Conservation (phyloP, 1,284 basidiomycete genomes). For the Fomitopsis schrenkii region DNA sequence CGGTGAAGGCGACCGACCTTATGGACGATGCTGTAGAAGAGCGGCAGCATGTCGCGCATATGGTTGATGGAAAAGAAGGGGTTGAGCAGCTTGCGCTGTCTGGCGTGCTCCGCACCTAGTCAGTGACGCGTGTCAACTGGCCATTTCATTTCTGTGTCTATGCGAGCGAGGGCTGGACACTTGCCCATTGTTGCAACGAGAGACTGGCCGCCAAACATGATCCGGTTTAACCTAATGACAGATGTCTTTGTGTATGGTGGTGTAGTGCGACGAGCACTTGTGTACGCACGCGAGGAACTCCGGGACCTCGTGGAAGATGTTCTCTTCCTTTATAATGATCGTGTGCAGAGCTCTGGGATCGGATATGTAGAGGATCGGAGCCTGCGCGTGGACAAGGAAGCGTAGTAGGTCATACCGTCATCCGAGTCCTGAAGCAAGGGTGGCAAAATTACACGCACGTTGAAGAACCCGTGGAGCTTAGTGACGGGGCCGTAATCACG, state of each 20-base stretch:
- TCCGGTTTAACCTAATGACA: background rate
- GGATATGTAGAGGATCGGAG: conserved; percentile 16
- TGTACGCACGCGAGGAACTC: conserved; percentile 1
- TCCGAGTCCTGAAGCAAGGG: background rate
- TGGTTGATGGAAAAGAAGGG: conserved; percentile 23
- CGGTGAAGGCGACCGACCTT: background rate
- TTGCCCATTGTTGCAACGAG: background rate
- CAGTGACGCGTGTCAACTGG: too few relatives aligned
- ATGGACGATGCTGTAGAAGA: conserved; percentile 16
- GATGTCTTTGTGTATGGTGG: too few relatives aligned
- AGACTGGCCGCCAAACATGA: conserved; percentile 8
- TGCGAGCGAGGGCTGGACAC: too few relatives aligned
- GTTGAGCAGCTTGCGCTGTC: conserved; percentile 26
- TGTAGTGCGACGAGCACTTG: too few relatives aligned
- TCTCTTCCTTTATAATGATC: conserved; percentile 29
- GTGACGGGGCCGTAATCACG: conserved; percentile 17
- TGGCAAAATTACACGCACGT: background rate
- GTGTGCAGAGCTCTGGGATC: conserved; percentile 25
- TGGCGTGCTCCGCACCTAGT: conserved; percentile 18
- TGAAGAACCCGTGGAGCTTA: conserved; percentile 15
- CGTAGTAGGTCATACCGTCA: too few relatives aligned
- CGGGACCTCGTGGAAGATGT: conserved; percentile 21
- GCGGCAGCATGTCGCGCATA: conserved; percentile 22
- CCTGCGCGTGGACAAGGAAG: conserved; percentile 2
- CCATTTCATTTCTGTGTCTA: too few relatives aligned